These are phyloP conservation scores for Vitellaria paradoxa DNA, from an alignment of 179 eudicot species.

Conservation along the genomic window DNA sequence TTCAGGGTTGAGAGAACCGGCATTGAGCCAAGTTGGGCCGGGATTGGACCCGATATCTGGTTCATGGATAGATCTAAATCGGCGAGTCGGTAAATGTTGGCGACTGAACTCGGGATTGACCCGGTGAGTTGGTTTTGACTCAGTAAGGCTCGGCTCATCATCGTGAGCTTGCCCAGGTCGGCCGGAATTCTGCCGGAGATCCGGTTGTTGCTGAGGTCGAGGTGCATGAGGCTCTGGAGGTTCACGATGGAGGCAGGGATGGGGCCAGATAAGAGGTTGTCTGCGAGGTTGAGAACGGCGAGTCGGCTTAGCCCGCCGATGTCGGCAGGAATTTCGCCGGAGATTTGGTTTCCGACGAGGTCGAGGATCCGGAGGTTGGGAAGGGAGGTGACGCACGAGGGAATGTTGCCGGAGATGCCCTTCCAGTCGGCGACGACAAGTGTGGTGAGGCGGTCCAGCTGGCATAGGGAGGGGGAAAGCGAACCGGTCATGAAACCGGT, in stretches of 20 bases:
- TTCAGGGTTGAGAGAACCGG: constrained; percentile 76
- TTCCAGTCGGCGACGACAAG: constrained; percentile 92
- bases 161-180: constrained; percentile 64
- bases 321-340: constrained; percentile 60
- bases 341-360: constrained; percentile 64
- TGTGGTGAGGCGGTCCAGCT: constrained; percentile 59
- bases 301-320: constrained; percentile 63
- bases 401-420: constrained; percentile 77
- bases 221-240: constrained; percentile 65
- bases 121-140: constrained; percentile 68
- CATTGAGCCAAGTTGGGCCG: constrained; percentile 68
- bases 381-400: constrained; percentile 55
- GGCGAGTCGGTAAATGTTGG: constrained; percentile 62
- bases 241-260: constrained; percentile 66
- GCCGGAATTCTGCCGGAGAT: constrained; percentile 60
- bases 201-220: constrained; percentile 74
- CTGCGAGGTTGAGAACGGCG: constrained; percentile 81
- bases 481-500: constrained; percentile 94
- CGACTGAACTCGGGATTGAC: constrained; percentile 61
- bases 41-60: constrained; percentile 62
- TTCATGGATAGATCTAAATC: constrained; percentile 80
- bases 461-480: constrained; percentile 61
- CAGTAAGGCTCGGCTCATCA: constrained; percentile 86
- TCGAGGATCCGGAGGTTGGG: constrained; percentile 60
- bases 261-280: constrained; percentile 61